phyloP scores from a whole-genome alignment of 768 basidiomycete genomes.

The Lactarius hengduanensis region DNA sequence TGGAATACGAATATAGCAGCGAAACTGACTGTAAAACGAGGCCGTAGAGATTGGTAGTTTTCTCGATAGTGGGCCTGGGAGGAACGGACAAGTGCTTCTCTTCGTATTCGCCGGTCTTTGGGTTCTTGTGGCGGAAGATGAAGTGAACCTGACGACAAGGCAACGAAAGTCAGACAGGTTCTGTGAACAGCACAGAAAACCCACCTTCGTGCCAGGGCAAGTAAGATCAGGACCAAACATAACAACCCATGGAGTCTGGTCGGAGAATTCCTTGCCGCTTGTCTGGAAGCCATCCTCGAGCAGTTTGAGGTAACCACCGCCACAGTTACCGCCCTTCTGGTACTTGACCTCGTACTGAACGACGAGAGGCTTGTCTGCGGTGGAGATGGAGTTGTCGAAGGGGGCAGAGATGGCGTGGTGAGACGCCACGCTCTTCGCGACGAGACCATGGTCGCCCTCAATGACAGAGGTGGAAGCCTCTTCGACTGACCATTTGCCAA shows the following conservation, averaged over 20 bases:
- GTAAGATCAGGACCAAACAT: constrained; percentile 99
- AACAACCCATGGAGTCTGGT: constrained; percentile 91
- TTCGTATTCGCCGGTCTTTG: constrained; percentile 87
- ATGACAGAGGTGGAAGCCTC: constrained; percentile 75
- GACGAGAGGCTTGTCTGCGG: constrained; percentile 81
- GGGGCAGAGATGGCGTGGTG: constrained; percentile 99
- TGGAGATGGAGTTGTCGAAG: constrained; percentile 74
- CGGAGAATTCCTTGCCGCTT: constrained; percentile 88
- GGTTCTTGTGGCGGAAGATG: constrained; percentile 98
- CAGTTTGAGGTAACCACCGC: constrained; percentile 98
- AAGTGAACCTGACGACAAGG: constrained; percentile 73
- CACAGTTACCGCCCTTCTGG: constrained; percentile 98
- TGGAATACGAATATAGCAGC: background rate
- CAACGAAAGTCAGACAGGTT: background rate
- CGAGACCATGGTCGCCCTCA: constrained; percentile 85
- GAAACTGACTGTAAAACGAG: constrained; percentile 80
- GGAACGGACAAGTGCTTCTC: constrained; percentile 92
- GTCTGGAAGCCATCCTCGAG: constrained; percentile 93
- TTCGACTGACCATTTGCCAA: constrained; percentile 97
- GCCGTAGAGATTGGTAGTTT: constrained; percentile 92
- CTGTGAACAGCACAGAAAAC: constrained; percentile 9
- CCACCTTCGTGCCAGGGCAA: constrained; percentile 86
- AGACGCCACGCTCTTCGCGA: constrained; percentile 95
- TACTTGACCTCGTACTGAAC: constrained; percentile 99
- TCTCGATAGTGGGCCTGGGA: constrained; percentile 84